A percentile compares a stretch with the other conserved stretches of the same genome.
Evolutionary conservation across 2,329 filamentous ascomycete genomes (phyloP).

Genomic region (Aureobasidium sp.): DNA sequence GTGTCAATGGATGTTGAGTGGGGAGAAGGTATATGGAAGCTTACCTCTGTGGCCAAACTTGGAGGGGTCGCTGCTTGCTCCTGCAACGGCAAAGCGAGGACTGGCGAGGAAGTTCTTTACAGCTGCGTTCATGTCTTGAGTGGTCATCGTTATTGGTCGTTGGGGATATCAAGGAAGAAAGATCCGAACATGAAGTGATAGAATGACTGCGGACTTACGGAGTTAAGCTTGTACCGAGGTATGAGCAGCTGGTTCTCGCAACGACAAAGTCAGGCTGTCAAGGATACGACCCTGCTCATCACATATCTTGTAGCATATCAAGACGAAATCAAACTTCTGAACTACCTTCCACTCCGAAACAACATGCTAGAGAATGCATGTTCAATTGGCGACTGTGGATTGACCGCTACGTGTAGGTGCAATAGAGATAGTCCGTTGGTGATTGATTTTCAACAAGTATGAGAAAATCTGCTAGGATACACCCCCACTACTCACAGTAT

Average conservation of each 20-base stretch:
- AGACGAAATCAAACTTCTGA: background rate
- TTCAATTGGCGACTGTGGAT: no score
- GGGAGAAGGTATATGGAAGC: background rate
- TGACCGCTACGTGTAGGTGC: background rate
- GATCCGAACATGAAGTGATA: background rate
- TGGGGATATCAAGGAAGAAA: background rate
- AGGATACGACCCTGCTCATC: background rate
- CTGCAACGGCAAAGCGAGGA: conserved; percentile 76
- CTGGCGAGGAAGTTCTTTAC: conserved; percentile 74
- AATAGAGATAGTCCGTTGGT: background rate
- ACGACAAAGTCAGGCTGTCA: background rate
- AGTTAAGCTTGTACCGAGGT: conserved; percentile 3
- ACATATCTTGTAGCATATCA: background rate
- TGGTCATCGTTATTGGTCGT: background rate
- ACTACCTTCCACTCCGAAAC: background rate
- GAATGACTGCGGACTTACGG: background rate
- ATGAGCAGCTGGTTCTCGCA: background rate
- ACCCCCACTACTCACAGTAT: background rate
- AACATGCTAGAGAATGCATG: no score
- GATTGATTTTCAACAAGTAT: background rate
- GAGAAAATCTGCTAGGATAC: background rate
- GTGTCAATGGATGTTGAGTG: conserved; percentile 5
- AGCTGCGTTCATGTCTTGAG: conserved; percentile 52
- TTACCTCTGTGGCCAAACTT: conserved; percentile 87
- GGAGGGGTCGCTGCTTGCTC: conserved; percentile 71